Evolutionary conservation across 1,284 basidiomycete genomes (phyloP), one percentile per base, ranked within the genome.

Genomic region (Butyriboletus appendiculatus): DNA sequence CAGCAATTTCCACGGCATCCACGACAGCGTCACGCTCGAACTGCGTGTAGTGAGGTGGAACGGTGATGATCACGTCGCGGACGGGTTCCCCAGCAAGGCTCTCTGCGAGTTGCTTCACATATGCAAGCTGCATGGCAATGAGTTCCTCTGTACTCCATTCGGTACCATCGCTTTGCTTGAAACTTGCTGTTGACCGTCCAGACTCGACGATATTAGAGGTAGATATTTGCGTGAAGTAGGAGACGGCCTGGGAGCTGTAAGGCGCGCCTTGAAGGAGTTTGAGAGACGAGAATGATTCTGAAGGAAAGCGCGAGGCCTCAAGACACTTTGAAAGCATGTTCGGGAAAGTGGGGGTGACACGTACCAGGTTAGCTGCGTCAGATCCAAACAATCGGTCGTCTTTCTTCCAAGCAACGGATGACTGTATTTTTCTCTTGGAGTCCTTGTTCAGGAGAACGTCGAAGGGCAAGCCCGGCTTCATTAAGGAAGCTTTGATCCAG

Each of bases 391-490:
- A 74, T 53, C 95, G 79, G 67, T 98, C 96, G 16, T 86, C 84
- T 60, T 82, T 82, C 75, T 93, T 96, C 91, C 90, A 96, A 32
- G 81, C 89, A 0, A 98, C 91, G 2, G 88, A 85, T 22, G 92
- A 86, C 63, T 91, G 89, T 49, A 98, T 94, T 76, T 99, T 99
- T 60, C 96, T 82, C 76, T 98, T 98, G 39, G 94, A 96, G 72
- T 98, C 96, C 69, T 93, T 92, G 75, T 97, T 96, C 47, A 99
- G 79, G 34, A 99, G 80, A 32, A 99, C 93, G 73, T 99, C 96
- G 66, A 99, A 97, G 1, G 96, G 95, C 48, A 93, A 78, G 39
- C 96, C 96, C 1, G 96, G 96, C 68, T 96, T 96, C 82, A 99
- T 92, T 57, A 99, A 79, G 10, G 95, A 96, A 28, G 94, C 91